Conservation (phyloP, 2,329 filamentous ascomycete genomes). For the Trichoderma endophyticum region DNA sequence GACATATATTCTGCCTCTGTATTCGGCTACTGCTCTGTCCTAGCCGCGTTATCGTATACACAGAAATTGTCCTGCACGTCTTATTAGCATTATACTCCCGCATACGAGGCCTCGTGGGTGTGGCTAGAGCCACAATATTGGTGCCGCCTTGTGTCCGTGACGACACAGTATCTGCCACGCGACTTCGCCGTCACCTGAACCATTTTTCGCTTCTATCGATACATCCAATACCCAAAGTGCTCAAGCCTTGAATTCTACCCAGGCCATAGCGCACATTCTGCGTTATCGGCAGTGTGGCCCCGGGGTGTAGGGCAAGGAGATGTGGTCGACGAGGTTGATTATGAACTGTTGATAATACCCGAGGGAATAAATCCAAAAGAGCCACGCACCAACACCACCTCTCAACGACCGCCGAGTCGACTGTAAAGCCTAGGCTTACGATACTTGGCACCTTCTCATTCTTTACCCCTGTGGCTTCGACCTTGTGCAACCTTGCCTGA, state of each 20-base stretch:
- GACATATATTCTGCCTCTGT: not conserved
- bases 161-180: not conserved
- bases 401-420: not conserved
- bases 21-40: not conserved
- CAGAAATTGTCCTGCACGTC: not conserved
- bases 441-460: not conserved
- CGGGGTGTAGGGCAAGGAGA: constrained; percentile 39
- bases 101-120: constrained; percentile 11
- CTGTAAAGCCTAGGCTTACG: not conserved
- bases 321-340: constrained; percentile 44
- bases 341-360: constrained; percentile 32
- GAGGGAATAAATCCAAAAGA: constrained; percentile 34
- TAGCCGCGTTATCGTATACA: not conserved
- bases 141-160: constrained; percentile 20
- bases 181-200: not conserved
- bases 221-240: not conserved
- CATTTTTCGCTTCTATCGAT: constrained; percentile 26
- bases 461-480: not conserved
- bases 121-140: constrained; percentile 19
- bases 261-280: not conserved
- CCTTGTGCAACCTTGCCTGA: not conserved
- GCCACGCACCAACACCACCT: not conserved
- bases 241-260: not conserved
- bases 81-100: not conserved
- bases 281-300: constrained; percentile 27